Percentiles rank a stretch among this genome's conserved stretches.
Conservation (phyloP, 371 early-diverging fungal genomes). For the Mortierella sp. region DNA sequence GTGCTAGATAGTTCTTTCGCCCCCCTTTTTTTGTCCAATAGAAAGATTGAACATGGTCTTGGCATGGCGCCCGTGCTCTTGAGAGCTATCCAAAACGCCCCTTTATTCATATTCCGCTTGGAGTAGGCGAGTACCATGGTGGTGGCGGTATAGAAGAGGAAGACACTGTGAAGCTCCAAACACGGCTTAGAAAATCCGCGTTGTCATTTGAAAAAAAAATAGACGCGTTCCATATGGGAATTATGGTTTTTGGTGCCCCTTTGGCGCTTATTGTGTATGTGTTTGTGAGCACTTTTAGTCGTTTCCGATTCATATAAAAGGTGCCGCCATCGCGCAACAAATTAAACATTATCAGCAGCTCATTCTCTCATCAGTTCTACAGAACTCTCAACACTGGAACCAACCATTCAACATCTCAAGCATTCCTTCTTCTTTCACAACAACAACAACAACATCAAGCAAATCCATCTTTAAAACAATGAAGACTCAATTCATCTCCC, state of each 20-base stretch:
- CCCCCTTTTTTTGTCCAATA: background rate
- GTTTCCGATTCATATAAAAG: background rate
- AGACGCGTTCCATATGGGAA: background rate
- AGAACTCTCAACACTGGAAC: background rate
- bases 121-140: too few species aligned
- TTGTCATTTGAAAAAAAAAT: background rate
- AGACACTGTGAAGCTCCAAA: background rate
- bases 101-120: background rate
- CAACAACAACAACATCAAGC: background rate
- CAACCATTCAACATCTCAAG: background rate
- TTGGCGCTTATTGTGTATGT: background rate
- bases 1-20: background rate
- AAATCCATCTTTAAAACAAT: background rate
- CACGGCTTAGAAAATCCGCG: background rate
- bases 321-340: background rate
- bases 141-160: background rate
- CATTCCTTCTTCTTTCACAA: background rate
- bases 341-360: background rate
- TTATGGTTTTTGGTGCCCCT: background rate
- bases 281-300: background rate
- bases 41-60: background rate
- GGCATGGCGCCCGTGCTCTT: background rate
- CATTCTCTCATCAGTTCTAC: background rate
- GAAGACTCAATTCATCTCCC: slow-evolving; percentile 28
- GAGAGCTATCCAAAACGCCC: background rate